These are phyloP conservation scores for Pleurotus pulmonarius DNA, from an alignment of 768 basidiomycete species.

Conservation along the genomic window DNA sequence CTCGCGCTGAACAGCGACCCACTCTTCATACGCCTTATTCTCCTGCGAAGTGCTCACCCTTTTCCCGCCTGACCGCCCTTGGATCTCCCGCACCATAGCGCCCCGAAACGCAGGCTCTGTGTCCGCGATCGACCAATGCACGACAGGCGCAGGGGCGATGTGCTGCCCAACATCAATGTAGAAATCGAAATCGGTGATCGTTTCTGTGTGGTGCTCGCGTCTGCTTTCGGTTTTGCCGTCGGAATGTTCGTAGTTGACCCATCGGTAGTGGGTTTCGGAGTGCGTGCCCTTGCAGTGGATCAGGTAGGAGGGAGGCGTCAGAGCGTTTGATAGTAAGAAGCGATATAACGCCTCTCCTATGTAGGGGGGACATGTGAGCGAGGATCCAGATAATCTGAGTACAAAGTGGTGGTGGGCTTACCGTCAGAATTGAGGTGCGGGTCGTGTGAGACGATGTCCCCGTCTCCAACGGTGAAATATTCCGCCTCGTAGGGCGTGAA, in stretches of 20 bases:
- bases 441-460: conserved; percentile 67
- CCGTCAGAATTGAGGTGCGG: conserved; percentile 65
- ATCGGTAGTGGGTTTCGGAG: conserved; percentile 45
- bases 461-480: conserved; percentile 42
- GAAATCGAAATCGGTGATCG: conserved; percentile 68
- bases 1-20: conserved; percentile 39
- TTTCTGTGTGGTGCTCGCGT: conserved; percentile 54
- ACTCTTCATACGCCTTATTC: conserved; percentile 35
- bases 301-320: conserved; percentile 36
- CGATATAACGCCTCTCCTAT: conserved; percentile 59
- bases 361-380: too few species aligned
- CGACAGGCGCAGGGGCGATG: conserved; percentile 29
- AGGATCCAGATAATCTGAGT: not conserved
- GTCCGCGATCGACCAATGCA: conserved; percentile 62
- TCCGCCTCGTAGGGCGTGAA: conserved; percentile 66
- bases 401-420: conserved; percentile 5
- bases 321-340: conserved; percentile 61
- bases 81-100: conserved; percentile 54
- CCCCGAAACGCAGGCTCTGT: conserved; percentile 64
- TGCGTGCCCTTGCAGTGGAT: conserved; percentile 56
- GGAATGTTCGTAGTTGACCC: conserved; percentile 34
- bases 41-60: conserved; percentile 40
- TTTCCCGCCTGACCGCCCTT: conserved; percentile 25
- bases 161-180: conserved; percentile 48
- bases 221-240: conserved; percentile 28